Conservation (phyloP, 164 flowering plant species). For the Kingdonia uniflora region DNA sequence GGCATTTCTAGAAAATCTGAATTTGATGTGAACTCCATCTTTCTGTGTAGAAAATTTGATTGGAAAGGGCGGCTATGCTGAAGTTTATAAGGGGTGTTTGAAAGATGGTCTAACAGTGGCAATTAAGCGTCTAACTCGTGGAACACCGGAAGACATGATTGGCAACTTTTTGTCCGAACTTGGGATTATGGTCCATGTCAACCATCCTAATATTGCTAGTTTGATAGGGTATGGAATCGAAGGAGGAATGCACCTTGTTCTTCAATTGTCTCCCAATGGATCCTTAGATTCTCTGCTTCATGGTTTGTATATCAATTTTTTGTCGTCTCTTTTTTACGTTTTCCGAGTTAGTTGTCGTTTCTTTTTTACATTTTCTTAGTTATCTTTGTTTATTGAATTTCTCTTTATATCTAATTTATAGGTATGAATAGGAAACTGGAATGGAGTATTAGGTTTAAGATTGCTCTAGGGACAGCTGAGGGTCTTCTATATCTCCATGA, state of each 20-base stretch:
- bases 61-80: constrained; percentile 92
- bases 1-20: neutral
- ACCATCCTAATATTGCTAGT: constrained; percentile 82
- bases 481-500: constrained; percentile 89
- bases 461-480: constrained; percentile 74
- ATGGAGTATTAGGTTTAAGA: constrained; percentile 61
- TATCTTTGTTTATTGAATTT: too few species aligned
- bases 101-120: constrained; percentile 63
- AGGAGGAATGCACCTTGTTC: constrained; percentile 93
- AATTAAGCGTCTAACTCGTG: constrained; percentile 58
- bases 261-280: constrained; percentile 79
- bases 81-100: constrained; percentile 76
- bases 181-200: constrained; percentile 84
- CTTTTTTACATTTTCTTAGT: too few species aligned
- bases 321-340: neutral
- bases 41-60: constrained; percentile 50
- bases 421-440: constrained; percentile 45
- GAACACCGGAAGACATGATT: constrained; percentile 62
- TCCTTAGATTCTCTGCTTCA: constrained; percentile 69
- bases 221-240: constrained; percentile 85
- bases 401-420: constrained; percentile 12
- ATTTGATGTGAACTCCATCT: neutral
- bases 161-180: constrained; percentile 78
- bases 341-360: too few species aligned
- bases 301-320: constrained; percentile 30